Evolutionary conservation across 2,329 filamentous ascomycete species (phyloP).

Genomic region (Sporothrix humicola): DNA sequence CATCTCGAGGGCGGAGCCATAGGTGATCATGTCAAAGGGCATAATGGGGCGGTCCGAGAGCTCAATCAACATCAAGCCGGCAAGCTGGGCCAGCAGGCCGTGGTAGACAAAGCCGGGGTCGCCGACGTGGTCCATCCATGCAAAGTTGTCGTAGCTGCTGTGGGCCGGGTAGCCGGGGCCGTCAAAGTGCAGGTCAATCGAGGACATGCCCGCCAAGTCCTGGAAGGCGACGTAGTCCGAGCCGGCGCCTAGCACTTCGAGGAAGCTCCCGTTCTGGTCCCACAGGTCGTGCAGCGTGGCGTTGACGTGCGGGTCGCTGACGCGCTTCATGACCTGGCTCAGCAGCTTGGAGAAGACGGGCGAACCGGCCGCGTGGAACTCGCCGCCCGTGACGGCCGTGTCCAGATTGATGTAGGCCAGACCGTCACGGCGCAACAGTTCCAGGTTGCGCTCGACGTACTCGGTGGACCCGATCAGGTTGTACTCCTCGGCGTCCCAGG

Average conservation of each 20-base stretch:
- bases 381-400: conserved; percentile 74
- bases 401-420: conserved; percentile 93
- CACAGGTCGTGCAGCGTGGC: conserved; percentile 76
- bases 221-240: conserved; percentile 92
- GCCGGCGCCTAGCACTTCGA: conserved; percentile 73
- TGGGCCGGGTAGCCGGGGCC: conserved; percentile 62
- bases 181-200: conserved; percentile 80
- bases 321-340: conserved; percentile 72
- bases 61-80: conserved; percentile 82
- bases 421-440: conserved; percentile 72
- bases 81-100: conserved; percentile 75
- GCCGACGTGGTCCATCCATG: conserved; percentile 79
- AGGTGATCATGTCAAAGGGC: conserved; percentile 79
- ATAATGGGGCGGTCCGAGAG: conserved; percentile 80
- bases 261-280: conserved; percentile 64
- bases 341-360: conserved; percentile 79
- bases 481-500: conserved; percentile 94
- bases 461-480: conserved; percentile 94
- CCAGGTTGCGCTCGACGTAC: conserved; percentile 84
- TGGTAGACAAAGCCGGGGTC: conserved; percentile 88
- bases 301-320: conserved; percentile 74
- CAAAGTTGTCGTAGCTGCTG: conserved; percentile 87
- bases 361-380: conserved; percentile 79
- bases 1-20: conserved; percentile 68
- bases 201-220: conserved; percentile 85